phyloP scores from a whole-genome alignment of 352 stramenopile species.

The Saprolegnia diclina region DNA sequence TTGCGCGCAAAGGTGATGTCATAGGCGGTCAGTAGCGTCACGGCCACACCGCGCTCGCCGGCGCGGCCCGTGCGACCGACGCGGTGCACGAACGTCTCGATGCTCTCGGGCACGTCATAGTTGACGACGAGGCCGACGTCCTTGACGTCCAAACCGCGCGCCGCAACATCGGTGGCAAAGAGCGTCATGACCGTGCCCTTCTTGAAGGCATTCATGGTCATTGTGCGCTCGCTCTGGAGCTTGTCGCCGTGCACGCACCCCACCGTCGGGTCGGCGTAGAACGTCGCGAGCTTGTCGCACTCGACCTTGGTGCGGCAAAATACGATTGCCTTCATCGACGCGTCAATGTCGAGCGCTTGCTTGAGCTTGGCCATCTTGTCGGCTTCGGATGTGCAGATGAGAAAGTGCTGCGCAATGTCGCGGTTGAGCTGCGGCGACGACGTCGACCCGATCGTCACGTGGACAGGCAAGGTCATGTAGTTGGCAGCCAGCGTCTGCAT shows the following conservation, averaged over 20 bases:
- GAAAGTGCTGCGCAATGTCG: slow-evolving; percentile 33
- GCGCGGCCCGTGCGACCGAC: slow-evolving; percentile 87
- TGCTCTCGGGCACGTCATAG: slow-evolving; percentile 88
- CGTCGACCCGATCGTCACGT: slow-evolving; percentile 88
- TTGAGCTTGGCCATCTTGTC: slow-evolving; percentile 75
- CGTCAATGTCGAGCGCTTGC: slow-evolving; percentile 88
- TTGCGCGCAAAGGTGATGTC: slow-evolving; percentile 33
- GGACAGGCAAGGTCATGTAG: slow-evolving; percentile 90
- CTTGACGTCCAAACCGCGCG: slow-evolving; percentile 83
- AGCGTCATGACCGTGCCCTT: slow-evolving; percentile 89
- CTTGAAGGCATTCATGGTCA: slow-evolving; percentile 96
- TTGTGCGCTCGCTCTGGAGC: slow-evolving; percentile 81
- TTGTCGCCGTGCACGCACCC: slow-evolving; percentile 69
- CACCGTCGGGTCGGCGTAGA: slow-evolving; percentile 64
- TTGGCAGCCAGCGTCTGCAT: slow-evolving; percentile 89
- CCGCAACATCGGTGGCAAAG: slow-evolving; percentile 88
- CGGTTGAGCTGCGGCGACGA: slow-evolving; percentile 18
- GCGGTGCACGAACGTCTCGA: slow-evolving; percentile 93
- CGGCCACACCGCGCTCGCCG: slow-evolving; percentile 59
- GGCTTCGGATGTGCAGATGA: slow-evolving; percentile 40
- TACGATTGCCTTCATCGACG: slow-evolving; percentile 87
- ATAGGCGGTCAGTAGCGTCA: slow-evolving; percentile 66
- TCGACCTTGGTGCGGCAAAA: slow-evolving; percentile 97
- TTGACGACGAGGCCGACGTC: slow-evolving; percentile 90
- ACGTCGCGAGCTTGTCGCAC: slow-evolving; percentile 90